A percentile compares a stretch with the other conserved stretches of the same genome.
Conservation (phyloP, 1,284 basidiomycete species). For the Pseudozyma pruni region DNA sequence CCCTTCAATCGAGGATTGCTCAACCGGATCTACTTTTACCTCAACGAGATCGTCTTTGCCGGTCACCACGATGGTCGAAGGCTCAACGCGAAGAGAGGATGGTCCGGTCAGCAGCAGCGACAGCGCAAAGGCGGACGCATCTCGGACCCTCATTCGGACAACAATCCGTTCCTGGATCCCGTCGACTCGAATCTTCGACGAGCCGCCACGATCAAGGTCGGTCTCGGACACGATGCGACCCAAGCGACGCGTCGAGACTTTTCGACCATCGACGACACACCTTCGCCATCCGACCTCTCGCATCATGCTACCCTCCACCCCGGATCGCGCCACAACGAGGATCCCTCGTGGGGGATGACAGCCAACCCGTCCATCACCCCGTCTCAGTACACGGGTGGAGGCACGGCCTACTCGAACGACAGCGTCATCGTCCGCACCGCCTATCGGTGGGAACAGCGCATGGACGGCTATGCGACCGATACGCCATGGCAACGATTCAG, state of each 20-base stretch:
- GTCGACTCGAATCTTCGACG: conserved; percentile 32
- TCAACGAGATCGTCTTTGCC: conserved; percentile 78
- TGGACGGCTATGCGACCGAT: conserved; percentile 29
- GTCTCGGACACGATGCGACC: conserved; percentile 75
- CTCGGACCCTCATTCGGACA: background rate
- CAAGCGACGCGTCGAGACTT: conserved; percentile 72
- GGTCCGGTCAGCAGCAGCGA: conserved; percentile 12
- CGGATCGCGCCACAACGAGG: conserved; percentile 66
- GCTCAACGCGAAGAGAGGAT: conserved; percentile 14
- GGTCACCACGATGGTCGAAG: conserved; percentile 24
- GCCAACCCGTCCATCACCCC: conserved; percentile 66
- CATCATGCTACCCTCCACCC: background rate
- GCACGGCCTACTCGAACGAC: conserved; percentile 77
- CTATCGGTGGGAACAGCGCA: conserved; percentile 48
- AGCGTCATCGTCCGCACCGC: conserved; percentile 61
- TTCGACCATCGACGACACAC: conserved; percentile 73
- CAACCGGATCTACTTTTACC: conserved; percentile 79
- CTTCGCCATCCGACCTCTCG: background rate
- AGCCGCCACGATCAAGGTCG: conserved; percentile 45
- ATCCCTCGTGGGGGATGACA: conserved; percentile 71
- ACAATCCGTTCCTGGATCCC: conserved; percentile 31
- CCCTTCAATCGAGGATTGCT: conserved; percentile 78
- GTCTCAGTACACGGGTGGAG: conserved; percentile 73
- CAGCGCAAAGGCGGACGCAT: background rate
- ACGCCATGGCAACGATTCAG: conserved; percentile 34